Conservation (phyloP, 495 filamentous ascomycete genomes). For the Geoglossum glabrum region DNA sequence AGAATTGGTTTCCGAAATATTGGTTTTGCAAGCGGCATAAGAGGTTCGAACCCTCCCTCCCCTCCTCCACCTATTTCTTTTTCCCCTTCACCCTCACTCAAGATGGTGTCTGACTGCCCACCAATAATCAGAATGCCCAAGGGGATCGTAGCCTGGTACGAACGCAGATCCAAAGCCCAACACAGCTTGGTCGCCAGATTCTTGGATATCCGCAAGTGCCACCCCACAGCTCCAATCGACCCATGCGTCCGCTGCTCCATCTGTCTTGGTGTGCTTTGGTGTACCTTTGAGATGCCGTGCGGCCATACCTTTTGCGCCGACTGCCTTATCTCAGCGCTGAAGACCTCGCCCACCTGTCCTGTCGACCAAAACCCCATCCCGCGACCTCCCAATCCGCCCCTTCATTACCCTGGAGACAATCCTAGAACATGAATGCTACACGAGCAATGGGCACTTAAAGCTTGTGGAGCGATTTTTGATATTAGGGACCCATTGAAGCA, state of each 20-base stretch:
- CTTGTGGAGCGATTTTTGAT: background rate
- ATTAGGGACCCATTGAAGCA: background rate
- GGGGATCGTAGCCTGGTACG: background rate
- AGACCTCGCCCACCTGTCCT: background rate
- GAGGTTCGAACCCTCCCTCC: no score
- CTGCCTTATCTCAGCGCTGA: background rate
- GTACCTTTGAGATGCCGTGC: background rate
- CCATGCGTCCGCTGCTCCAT: background rate
- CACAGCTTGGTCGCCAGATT: background rate
- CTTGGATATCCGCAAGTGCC: background rate
- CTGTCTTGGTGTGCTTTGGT: background rate
- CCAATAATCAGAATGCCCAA: background rate
- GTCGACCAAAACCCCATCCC: background rate
- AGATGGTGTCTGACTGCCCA: background rate
- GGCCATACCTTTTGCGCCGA: background rate
- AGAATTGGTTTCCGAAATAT: no score
- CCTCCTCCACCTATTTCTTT: no score
- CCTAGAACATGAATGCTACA: background rate
- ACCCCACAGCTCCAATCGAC: background rate
- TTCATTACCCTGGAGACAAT: background rate
- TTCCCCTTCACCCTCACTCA: background rate
- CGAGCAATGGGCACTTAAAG: background rate
- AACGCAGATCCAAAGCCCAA: background rate
- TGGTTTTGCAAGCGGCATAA: no score
- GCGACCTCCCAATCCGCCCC: background rate